A percentile compares a stretch with the other conserved stretches of the same genome.
Evolutionary conservation across 805 yeast species (phyloP).

Genomic region (Metschnikowia sp.): DNA sequence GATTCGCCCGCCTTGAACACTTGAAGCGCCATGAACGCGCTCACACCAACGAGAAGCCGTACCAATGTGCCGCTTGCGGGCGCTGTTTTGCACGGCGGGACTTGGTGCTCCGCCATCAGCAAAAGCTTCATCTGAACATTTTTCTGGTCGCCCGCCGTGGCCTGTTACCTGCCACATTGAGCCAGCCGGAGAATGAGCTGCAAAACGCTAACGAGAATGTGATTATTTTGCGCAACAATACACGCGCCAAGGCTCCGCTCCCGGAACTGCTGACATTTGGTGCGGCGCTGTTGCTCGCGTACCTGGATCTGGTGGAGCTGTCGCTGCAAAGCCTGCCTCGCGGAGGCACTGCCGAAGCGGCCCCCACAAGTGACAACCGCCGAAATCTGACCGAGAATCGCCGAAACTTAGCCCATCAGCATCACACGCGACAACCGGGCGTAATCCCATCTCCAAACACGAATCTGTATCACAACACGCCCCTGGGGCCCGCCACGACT

Average conservation of each 20-base stretch:
- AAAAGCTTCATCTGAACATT: conserved; percentile 63
- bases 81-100: conserved; percentile 92
- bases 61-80: conserved; percentile 94
- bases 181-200: conserved; percentile 3
- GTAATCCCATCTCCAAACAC: conserved; percentile 27
- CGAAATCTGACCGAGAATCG: not conserved
- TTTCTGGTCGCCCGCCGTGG: conserved; percentile 16
- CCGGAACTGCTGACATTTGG: conserved; percentile 19
- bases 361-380: not conserved
- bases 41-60: conserved; percentile 84
- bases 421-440: not conserved
- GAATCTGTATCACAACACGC: conserved; percentile 25
- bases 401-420: not conserved
- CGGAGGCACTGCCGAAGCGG: not conserved
- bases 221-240: conserved; percentile 50
- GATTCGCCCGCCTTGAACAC: conserved; percentile 94
- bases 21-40: conserved; percentile 89
- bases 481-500: conserved; percentile 12
- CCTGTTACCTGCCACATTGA: conserved; percentile 14
- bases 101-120: conserved; percentile 87
- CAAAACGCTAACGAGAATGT: conserved; percentile 43
- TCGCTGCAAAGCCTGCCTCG: conserved; percentile 10
- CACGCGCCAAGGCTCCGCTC: conserved; percentile 49
- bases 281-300: not conserved
- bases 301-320: conserved; percentile 13